Evolutionary conservation across 345 rosid species (phyloP), one percentile per base, ranked within the genome.

Genomic region (Geranium brycei): DNA sequence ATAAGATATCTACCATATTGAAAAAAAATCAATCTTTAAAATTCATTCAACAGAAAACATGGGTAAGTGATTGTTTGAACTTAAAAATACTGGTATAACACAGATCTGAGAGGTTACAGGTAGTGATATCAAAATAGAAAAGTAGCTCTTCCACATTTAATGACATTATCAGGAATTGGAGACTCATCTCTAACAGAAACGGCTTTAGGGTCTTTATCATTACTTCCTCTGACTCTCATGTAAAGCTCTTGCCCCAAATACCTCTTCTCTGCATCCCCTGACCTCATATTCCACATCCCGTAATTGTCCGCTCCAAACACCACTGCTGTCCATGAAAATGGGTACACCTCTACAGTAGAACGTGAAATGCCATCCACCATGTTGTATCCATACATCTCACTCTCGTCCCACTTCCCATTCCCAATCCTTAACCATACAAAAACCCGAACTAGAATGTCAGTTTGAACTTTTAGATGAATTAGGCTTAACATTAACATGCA

Each of bases 201-300:
- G 19, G 47, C 17, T 31, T 70, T 51, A 28, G 73, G 71, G 53
- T 68, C 70, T 15, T 66, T 59, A 40, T 68, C 56, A 4, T 61
- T 31, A 31, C 11, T 15, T 23, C 75, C 60, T 70, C 53, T 47
- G 13, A 68, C 80, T 66, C 74, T 66, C 7, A 77, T 35, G 19
- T 80, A 80, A n/a, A 80, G 69, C 63, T 80, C 79, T 51, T 75
- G 68, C 57, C 84, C 81, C 31, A 75, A 66, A 17, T 65, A 72
- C 79, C 84, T 77, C 5, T 75, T 74, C 55, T 70, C 68, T 68
- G 68, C 51, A 30, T 32, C 60, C 10, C 77, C 79, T 18, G 81
- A 75, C 71, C 84, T 75, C 55, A 77, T 64, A 56, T 80, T 77
- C 79, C 83, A 77, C 79, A 77, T 77, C 51, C 80, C 83, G 17